phyloP scores from a whole-genome alignment of 768 basidiomycete species.

The Tephrocybe sp. region DNA sequence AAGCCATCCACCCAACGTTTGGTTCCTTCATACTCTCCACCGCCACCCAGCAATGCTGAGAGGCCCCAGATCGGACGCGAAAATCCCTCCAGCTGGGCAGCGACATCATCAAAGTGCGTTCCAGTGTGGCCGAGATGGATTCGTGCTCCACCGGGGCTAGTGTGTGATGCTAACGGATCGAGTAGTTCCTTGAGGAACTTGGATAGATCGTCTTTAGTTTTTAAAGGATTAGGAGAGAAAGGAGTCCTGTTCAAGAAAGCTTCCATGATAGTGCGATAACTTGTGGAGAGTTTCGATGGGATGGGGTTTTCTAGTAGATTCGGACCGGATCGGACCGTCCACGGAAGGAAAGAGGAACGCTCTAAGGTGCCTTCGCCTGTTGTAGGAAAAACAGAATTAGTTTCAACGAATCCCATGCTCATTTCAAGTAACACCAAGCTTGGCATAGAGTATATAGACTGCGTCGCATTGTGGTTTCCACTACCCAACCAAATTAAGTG shows the following conservation, averaged over 20 bases:
- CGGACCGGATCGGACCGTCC: slow-evolving; percentile 12
- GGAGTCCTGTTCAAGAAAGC: slow-evolving; percentile 35
- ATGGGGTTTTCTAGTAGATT: slow-evolving; percentile 3
- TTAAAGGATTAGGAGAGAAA: slow-evolving; percentile 57
- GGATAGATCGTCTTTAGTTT: slow-evolving; percentile 58
- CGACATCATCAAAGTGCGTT: slow-evolving; percentile 70
- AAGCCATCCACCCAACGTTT: slow-evolving; percentile 67
- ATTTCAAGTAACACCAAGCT: too few species aligned
- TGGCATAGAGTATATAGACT: too few species aligned
- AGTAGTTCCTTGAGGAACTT: slow-evolving; percentile 56
- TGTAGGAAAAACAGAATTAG: too few species aligned
- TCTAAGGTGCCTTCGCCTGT: too few species aligned
- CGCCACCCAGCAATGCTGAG: slow-evolving; percentile 62
- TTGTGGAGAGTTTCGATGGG: not conserved
- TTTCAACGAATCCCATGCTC: too few species aligned
- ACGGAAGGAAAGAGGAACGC: not conserved
- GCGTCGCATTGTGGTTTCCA: too few species aligned
- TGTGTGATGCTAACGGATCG: slow-evolving; percentile 64
- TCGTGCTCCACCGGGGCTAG: slow-evolving; percentile 70
- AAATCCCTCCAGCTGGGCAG: slow-evolving; percentile 75
- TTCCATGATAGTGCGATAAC: slow-evolving; percentile 21
- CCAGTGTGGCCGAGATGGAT: slow-evolving; percentile 67
- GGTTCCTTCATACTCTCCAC: slow-evolving; percentile 54
- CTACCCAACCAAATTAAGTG: too few species aligned
- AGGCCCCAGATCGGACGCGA: slow-evolving; percentile 78